Evolutionary conservation across 108 stramenopile species (phyloP).

Genomic region (Nannochloropsis oceanica): DNA sequence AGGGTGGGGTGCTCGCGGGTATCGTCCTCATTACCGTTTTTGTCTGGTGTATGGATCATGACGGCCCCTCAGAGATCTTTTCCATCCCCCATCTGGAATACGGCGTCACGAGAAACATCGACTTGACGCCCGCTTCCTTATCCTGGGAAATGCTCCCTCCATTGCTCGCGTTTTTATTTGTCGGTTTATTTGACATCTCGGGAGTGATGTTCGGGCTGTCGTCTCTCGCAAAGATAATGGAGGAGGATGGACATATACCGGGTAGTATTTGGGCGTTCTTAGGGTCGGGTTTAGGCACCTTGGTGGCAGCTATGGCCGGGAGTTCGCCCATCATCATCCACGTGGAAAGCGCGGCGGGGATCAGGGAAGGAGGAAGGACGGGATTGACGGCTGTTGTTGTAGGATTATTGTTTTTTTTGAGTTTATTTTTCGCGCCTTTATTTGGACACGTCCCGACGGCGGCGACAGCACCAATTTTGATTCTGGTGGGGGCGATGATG

Average conservation of each 20-base stretch:
- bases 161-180: constrained; percentile 40
- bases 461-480: constrained; percentile 63
- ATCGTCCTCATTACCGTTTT: constrained; percentile 1
- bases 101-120: constrained; percentile 1
- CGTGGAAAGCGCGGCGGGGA: constrained; percentile 46
- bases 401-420: constrained; percentile 36
- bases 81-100: constrained; percentile 27
- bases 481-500: constrained; percentile 61
- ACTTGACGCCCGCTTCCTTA: neutral
- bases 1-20: constrained; percentile 6
- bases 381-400: constrained; percentile 46
- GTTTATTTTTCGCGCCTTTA: constrained; percentile 56
- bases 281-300: constrained; percentile 34
- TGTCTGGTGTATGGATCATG: constrained; percentile 25
- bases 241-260: constrained; percentile 35
- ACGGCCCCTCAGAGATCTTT: constrained; percentile 29
- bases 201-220: constrained; percentile 51
- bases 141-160: constrained; percentile 22
- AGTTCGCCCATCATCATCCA: constrained; percentile 46
- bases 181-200: constrained; percentile 47
- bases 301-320: constrained; percentile 37
- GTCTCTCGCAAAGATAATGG: constrained; percentile 26
- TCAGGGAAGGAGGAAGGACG: constrained; percentile 47
- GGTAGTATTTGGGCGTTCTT: constrained; percentile 42
- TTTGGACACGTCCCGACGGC: constrained; percentile 58